phyloP scores from a whole-genome alignment of 164 flowering plant genomes.

The Warburgia ugandensis region DNA sequence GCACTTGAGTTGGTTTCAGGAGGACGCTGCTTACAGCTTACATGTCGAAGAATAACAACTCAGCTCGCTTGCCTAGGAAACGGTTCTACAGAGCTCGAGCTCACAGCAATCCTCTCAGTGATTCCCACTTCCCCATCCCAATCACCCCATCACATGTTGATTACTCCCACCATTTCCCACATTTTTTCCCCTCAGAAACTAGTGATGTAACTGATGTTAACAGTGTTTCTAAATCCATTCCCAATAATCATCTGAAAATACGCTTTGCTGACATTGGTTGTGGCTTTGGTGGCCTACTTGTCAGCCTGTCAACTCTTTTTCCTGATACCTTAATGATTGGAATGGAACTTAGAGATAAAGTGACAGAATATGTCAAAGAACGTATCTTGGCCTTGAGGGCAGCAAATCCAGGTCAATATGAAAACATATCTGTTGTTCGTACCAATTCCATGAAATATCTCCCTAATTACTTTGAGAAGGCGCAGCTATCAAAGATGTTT shows the following conservation, averaged over 20 bases:
- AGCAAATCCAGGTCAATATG: conserved; percentile 63
- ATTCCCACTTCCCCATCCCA: conserved; percentile 92
- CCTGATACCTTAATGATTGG: conserved; percentile 90
- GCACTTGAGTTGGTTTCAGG: too few species aligned
- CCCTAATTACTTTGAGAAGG: conserved; percentile 81
- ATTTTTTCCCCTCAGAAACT: conserved; percentile 29
- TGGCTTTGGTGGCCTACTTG: conserved; percentile 89
- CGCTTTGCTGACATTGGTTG: conserved; percentile 92
- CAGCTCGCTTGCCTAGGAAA: conserved; percentile 74
- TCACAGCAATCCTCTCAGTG: conserved; percentile 91
- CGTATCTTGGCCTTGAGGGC: conserved; percentile 62
- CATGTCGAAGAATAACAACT: conserved; percentile 30
- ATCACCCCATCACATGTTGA: conserved; percentile 58
- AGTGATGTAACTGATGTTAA: not conserved
- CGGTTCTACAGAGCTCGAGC: conserved; percentile 94
- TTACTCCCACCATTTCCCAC: conserved; percentile 61
- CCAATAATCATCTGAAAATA: conserved; percentile 19
- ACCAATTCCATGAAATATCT: conserved; percentile 95
- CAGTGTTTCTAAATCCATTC: not conserved
- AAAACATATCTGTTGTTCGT: conserved; percentile 76
- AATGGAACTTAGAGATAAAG: conserved; percentile 95
- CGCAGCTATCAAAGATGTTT: conserved; percentile 83
- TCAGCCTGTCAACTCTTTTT: conserved; percentile 65
- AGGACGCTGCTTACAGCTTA: too few species aligned
- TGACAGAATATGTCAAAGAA: conserved; percentile 87